These are phyloP conservation scores for Leptoxyphium fumago DNA, from an alignment of 2,329 filamentous ascomycete species.

Conservation along the genomic window DNA sequence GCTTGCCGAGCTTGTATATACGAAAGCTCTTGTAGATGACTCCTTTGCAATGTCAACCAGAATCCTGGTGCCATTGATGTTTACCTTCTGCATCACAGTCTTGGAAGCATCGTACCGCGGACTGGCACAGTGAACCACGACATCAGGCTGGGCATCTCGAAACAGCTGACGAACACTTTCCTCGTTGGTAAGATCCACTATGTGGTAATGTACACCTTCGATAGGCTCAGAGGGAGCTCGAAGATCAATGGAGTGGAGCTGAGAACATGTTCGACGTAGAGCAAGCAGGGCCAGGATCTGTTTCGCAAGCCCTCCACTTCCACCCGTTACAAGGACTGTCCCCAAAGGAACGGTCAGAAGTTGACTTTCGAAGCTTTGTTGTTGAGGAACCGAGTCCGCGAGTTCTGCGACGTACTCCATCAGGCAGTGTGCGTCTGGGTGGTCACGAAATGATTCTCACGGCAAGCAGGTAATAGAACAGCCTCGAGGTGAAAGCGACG, in stretches of 20 bases:
- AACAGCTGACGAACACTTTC: constrained; percentile 5
- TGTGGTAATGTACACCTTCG: constrained; percentile 5
- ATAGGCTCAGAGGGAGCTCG: neutral
- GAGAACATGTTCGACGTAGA: neutral
- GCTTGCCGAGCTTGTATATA: constrained; percentile 11
- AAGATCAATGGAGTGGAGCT: neutral
- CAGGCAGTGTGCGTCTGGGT: too few species aligned
- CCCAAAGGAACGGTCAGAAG: too few species aligned
- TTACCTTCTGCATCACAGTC: constrained; percentile 3
- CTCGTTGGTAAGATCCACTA: constrained; percentile 4
- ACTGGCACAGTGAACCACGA: constrained; percentile 8
- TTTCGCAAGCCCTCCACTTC: neutral
- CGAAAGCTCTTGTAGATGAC: constrained; percentile 4
- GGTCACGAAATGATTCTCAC: too few species aligned
- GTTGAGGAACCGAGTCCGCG: too few species aligned
- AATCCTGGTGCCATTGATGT: constrained; percentile 4
- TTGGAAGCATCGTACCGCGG: constrained; percentile 3
- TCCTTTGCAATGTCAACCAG: constrained; percentile 4
- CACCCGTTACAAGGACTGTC: neutral
- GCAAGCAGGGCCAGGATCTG: neutral
- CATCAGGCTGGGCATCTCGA: constrained; percentile 3
- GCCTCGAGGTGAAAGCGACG: too few species aligned
- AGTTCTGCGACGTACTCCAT: too few species aligned
- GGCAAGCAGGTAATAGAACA: too few species aligned
- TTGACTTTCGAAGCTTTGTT: neutral